Percentiles rank a stretch among this genome's conserved stretches.
phyloP scores from a whole-genome alignment of 495 filamentous ascomycete genomes.

The Lasiosphaeria hispida region DNA sequence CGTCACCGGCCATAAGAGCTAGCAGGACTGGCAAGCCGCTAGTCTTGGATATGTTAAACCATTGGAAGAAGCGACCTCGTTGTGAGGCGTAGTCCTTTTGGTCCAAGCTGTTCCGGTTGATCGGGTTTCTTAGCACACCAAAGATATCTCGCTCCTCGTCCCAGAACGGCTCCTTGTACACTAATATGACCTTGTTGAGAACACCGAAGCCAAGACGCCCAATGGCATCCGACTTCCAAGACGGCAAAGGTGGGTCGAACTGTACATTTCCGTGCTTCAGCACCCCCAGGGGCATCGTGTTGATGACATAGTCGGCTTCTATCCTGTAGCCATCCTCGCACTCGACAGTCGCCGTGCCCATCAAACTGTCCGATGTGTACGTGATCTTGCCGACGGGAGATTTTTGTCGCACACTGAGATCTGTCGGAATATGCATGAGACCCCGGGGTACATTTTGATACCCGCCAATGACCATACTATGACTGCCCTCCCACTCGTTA shows the following conservation, averaged over 20 bases:
- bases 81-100: slow-evolving; percentile 54
- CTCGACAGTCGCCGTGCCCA: slow-evolving; percentile 55
- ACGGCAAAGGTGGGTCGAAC: slow-evolving; percentile 81
- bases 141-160: slow-evolving; percentile 91
- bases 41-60: slow-evolving; percentile 92
- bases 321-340: slow-evolving; percentile 77
- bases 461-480: slow-evolving; percentile 87
- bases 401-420: slow-evolving; percentile 74
- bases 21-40: slow-evolving; percentile 83
- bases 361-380: slow-evolving; percentile 52
- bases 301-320: slow-evolving; percentile 81
- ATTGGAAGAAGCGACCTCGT: slow-evolving; percentile 86
- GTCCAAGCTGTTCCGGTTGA: slow-evolving; percentile 49
- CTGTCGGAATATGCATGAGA: slow-evolving; percentile 69
- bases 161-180: slow-evolving; percentile 91
- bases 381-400: slow-evolving; percentile 66
- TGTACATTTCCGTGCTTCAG: slow-evolving; percentile 71
- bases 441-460: slow-evolving; percentile 88
- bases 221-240: slow-evolving; percentile 81
- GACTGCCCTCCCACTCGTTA: slow-evolving; percentile 94
- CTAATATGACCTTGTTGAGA: slow-evolving; percentile 91
- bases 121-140: slow-evolving; percentile 74
- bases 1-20: slow-evolving; percentile 93
- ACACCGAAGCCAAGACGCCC: slow-evolving; percentile 88
- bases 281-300: slow-evolving; percentile 85